Base-by-base conservation (phyloP, 1,139 yeast genomes). In the Scheffersomyces segobiensis region DNA sequence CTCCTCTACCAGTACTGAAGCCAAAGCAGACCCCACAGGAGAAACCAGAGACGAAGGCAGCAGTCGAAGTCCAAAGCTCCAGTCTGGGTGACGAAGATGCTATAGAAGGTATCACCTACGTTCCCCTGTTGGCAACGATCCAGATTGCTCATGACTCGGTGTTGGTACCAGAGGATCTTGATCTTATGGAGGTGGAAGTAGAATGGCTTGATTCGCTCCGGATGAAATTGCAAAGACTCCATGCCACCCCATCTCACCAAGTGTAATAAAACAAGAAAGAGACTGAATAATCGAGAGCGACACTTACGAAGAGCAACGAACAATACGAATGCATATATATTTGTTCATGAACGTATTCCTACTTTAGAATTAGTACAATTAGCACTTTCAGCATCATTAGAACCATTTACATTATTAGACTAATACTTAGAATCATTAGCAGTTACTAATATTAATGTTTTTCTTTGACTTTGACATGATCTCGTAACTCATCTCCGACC, bases 171-270 rank as follows among this genome's bases (percentile, higher is more conserved):
- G 62, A 60, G 8, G 65, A 60, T 2, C 32, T 75, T 17, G 67
- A 66, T 26, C 62, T 75, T 20, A 67, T 65, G 19, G 75, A 72
- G 51, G 60, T 70, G 18, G 78, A 76, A 53, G 50, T 65, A 18
- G 73, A 71, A 32, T 69, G 73, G 72, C 64, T 77, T 47, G 68
- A 67, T 46, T 57, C 65, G 5, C 58, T 75, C n/a, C 71, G 71
- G 56, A 53, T 55, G 1, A 69, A 65, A 49, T 54, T 57, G n/a
- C 50, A 24, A 0, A 48, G 24, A 48, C 24, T 48, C 42, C 42
- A 32, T 32, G 17, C 14, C 42, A 10, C 42, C 17, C 42, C 42
- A 32, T 32, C 42, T 4, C 42, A 32, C 7, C 17, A 32, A 12
- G 42, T 32, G 42, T 32, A 4, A 32, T 32, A 14, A 32, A 17